Evolutionary conservation across 106 monocot genomes (phyloP), one percentile per base, ranked within the genome.

Genomic region (Chionographis japonica): DNA sequence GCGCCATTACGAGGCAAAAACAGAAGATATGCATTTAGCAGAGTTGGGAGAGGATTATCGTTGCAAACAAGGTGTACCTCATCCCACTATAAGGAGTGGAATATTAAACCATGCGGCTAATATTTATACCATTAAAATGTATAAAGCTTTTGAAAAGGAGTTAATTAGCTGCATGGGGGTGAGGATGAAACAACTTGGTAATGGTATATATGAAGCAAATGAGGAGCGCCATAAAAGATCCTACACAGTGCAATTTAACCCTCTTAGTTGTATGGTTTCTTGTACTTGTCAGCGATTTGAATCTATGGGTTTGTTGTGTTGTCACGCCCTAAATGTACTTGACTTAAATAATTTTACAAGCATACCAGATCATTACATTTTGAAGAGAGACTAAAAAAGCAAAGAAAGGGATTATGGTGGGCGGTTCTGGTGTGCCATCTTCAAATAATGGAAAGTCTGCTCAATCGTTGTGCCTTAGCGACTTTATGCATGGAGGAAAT

Each of bases 371-470:
- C 70, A 36, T 2, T 70, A 77, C 43, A 77, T 77, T 27, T 37
- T 77, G 39, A 77, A 77, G 40, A 35, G 77, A 62, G 77, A 69
- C 69, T 10, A 77, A 69, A 56, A 54, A 41, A 40, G 77, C 77
- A 16, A 77, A 57, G 38, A 77, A 77, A 57, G 37, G 70, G 49
- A 5, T 63, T n/a, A n/a, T n/a, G n/a, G n/a, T n/a, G n/a, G n/a
- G n/a, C n/a, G n/a, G n/a, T n/a, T n/a, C n/a, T n/a, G n/a, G n/a
- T n/a, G n/a, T n/a, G n/a, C n/a, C n/a, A n/a, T n/a, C n/a, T n/a
- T n/a, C n/a, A n/a, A n/a, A n/a, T n/a, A n/a, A n/a, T n/a, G n/a
- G n/a, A n/a, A n/a, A n/a, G n/a, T n/a, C n/a, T n/a, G n/a, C n/a
- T n/a, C n/a, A n/a, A n/a, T n/a, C n/a, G n/a, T n/a, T n/a, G n/a